A percentile compares a stretch with the other conserved stretches of the same genome.
Evolutionary conservation across 305 asterid genomes (phyloP).

Genomic region (Fraxinus baroniana): DNA sequence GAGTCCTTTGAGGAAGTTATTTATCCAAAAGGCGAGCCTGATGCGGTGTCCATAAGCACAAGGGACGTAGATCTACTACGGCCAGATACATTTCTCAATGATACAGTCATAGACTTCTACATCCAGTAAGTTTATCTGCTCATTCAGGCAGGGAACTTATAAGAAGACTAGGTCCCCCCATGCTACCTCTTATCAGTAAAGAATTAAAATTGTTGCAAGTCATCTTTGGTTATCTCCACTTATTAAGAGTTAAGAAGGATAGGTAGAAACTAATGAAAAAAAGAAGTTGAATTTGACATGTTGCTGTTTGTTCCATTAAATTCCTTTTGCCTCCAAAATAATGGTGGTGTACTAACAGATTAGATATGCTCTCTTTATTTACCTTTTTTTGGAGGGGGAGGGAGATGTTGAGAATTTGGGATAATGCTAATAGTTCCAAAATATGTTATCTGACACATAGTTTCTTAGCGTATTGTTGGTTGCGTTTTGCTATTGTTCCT

Average conservation of each 20-base stretch:
- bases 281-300: slow-evolving; percentile 6
- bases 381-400: background rate
- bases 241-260: background rate
- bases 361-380: background rate
- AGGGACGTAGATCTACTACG: slow-evolving; percentile 82
- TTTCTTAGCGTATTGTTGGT: slow-evolving; percentile 23
- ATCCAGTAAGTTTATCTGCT: slow-evolving; percentile 63
- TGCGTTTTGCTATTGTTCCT: background rate
- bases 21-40: slow-evolving; percentile 90
- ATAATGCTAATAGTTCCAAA: background rate
- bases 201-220: background rate
- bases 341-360: too few species aligned
- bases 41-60: slow-evolving; percentile 85
- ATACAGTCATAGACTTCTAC: slow-evolving; percentile 90
- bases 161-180: background rate
- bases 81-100: slow-evolving; percentile 91
- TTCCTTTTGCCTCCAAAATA: slow-evolving; percentile 15
- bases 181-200: slow-evolving; percentile 5
- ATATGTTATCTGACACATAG: slow-evolving; percentile 12
- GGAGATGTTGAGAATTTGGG: slow-evolving; percentile 2
- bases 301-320: slow-evolving; percentile 18
- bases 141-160: background rate
- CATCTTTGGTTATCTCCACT: slow-evolving; percentile 9
- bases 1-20: slow-evolving; percentile 78
- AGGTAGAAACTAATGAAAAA: background rate